phyloP scores from a whole-genome alignment of 192 early-diverging fungal genomes.

The Phycomyces blakesleeanus region DNA sequence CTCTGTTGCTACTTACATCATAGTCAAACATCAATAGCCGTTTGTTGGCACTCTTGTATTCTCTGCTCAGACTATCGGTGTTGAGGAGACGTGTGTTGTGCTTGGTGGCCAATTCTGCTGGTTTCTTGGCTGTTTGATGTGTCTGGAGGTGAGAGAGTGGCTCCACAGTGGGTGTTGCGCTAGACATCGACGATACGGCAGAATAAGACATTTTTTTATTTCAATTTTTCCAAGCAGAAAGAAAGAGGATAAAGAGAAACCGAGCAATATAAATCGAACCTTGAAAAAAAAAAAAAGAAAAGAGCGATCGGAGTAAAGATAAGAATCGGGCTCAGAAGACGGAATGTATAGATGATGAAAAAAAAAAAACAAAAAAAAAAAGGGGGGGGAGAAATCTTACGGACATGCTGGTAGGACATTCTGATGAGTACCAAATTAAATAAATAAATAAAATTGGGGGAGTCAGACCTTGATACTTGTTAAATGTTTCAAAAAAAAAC shows the following conservation, averaged over 20 bases:
- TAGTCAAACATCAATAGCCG: constrained; percentile 94
- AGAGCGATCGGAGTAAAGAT: neutral
- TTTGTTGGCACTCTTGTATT: constrained; percentile 58
- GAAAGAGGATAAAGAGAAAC: neutral
- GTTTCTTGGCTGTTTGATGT: neutral
- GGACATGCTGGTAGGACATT: too few relatives aligned
- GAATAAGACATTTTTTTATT: neutral
- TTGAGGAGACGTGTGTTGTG: constrained; percentile 38
- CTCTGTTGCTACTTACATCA: constrained; percentile 54
- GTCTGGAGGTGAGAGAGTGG: neutral
- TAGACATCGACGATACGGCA: neutral
- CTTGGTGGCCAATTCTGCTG: neutral
- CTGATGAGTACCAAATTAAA: too few relatives aligned
- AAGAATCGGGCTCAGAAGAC: neutral
- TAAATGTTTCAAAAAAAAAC: too few relatives aligned
- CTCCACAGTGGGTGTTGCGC: neutral
- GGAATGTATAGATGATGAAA: neutral
- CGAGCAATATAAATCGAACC: neutral
- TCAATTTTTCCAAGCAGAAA: too few relatives aligned
- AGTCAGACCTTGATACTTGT: too few relatives aligned
- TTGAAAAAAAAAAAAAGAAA: neutral
- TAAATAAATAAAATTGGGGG: too few relatives aligned
- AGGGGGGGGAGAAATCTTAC: too few relatives aligned
- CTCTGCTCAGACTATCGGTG: constrained; percentile 24
- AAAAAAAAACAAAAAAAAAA: too few relatives aligned